These are phyloP conservation scores for Solanum okadae DNA, from an alignment of 257 asterid species.

Conservation along the genomic window DNA sequence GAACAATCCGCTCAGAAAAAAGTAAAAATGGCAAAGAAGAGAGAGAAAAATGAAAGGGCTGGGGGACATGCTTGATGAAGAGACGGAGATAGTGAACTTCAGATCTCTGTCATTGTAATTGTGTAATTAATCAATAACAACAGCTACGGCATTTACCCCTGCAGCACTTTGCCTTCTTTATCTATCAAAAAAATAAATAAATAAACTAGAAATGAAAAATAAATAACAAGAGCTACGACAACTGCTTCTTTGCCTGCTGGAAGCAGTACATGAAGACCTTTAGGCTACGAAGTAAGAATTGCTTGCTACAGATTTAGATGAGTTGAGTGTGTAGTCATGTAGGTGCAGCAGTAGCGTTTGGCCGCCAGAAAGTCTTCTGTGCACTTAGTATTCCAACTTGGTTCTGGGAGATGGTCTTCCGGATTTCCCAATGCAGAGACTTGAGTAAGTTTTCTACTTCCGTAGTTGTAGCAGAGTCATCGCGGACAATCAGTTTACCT, in stretches of 20 bases:
- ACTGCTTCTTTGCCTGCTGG: not conserved
- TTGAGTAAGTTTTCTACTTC: constrained; percentile 55
- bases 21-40: not conserved
- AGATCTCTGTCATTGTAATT: not conserved
- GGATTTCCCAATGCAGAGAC: constrained; percentile 80
- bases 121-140: not conserved
- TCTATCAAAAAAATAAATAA: not conserved
- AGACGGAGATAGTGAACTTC: not conserved
- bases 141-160: not conserved
- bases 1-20: not conserved
- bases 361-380: constrained; percentile 69
- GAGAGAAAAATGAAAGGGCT: not conserved
- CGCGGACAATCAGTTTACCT: constrained; percentile 63
- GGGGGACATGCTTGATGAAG: not conserved
- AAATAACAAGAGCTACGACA: not conserved
- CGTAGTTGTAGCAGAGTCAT: constrained; percentile 38
- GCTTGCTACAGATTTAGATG: not conserved
- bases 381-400: constrained; percentile 63
- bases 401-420: constrained; percentile 37
- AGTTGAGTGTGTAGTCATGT: constrained; percentile 14
- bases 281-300: not conserved
- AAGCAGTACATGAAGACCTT: not conserved
- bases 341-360: constrained; percentile 28
- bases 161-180: not conserved
- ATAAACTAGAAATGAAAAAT: not conserved